Conservation (phyloP, 305 asterid genomes). For the Coffea humblotiana region DNA sequence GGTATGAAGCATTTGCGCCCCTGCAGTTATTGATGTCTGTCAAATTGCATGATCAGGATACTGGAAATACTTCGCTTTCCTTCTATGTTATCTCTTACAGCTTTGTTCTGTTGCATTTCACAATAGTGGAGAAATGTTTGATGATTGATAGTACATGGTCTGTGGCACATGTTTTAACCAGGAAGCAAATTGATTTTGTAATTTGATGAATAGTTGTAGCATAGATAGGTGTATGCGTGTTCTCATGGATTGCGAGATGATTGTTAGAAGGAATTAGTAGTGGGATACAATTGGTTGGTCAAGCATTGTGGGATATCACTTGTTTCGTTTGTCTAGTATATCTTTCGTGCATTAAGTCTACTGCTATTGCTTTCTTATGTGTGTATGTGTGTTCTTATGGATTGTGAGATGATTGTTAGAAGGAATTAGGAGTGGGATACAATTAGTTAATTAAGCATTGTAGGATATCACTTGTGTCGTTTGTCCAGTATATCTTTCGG, state of each 20-base stretch:
- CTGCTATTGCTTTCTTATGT: neutral
- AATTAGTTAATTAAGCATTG: neutral
- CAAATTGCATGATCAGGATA: neutral
- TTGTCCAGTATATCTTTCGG: neutral
- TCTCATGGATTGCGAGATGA: neutral
- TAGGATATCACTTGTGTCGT: neutral
- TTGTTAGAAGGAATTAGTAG: neutral
- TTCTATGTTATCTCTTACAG: neutral
- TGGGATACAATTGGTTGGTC: neutral
- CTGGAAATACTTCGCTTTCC: neutral
- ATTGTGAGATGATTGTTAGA: neutral
- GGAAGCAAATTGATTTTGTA: neutral
- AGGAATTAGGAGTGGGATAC: neutral
- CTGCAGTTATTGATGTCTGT: neutral
- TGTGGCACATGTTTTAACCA: neutral
- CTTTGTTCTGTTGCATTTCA: neutral
- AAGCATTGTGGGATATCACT: neutral
- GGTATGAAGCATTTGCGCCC: neutral
- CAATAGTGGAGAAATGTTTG: neutral
- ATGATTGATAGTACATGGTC: neutral
- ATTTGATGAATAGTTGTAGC: neutral
- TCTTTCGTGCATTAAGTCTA: neutral
- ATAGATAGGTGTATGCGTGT: neutral
- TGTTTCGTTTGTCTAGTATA: neutral
- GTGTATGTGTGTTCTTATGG: neutral